A percentile compares a stretch with the other conserved stretches of the same genome.
These are phyloP conservation scores for Huntiella decipiens DNA, from an alignment of 2,329 filamentous ascomycete genomes.

Conservation along the genomic window DNA sequence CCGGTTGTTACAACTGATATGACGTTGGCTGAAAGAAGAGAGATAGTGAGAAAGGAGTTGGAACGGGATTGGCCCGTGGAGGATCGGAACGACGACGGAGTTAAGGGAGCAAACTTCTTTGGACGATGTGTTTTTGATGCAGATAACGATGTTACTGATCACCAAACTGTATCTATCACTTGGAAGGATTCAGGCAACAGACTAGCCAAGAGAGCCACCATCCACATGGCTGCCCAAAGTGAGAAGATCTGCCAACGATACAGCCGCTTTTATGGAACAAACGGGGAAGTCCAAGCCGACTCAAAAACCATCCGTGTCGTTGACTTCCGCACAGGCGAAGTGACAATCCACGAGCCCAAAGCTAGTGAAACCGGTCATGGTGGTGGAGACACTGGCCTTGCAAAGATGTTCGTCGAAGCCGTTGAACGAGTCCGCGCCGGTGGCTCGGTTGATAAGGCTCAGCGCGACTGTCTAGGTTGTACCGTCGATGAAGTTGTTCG, in stretches of 20 bases:
- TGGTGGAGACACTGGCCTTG: slow-evolving; percentile 36
- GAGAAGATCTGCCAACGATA: slow-evolving; percentile 72
- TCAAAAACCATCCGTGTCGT: slow-evolving; percentile 35
- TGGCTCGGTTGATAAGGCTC: slow-evolving; percentile 45
- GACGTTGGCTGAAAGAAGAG: slow-evolving; percentile 20
- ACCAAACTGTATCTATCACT: slow-evolving; percentile 71
- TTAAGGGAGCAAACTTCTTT: slow-evolving; percentile 50
- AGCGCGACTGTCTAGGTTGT: slow-evolving; percentile 59
- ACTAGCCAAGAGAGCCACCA: slow-evolving; percentile 64
- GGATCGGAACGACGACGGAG: slow-evolving; percentile 18
- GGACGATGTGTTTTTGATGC: slow-evolving; percentile 89
- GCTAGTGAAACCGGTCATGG: slow-evolving; percentile 21
- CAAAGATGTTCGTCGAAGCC: slow-evolving; percentile 64
- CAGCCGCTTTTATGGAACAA: slow-evolving; percentile 67
- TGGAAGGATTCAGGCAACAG: slow-evolving; percentile 57
- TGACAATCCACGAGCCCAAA: slow-evolving; percentile 22
- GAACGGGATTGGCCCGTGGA: slow-evolving; percentile 15
- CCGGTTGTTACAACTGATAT: slow-evolving; percentile 75
- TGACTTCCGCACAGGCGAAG: slow-evolving; percentile 30
- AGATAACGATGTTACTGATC: slow-evolving; percentile 86
- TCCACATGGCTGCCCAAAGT: slow-evolving; percentile 90
- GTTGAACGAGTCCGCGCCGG: slow-evolving; percentile 61
- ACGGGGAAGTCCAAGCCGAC: slow-evolving; percentile 76
- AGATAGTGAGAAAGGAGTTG: slow-evolving; percentile 18
- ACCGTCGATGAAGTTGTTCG: slow-evolving; percentile 71